Conservation (phyloP, 1,284 basidiomycete genomes). For the Sphagnurus paluster region DNA sequence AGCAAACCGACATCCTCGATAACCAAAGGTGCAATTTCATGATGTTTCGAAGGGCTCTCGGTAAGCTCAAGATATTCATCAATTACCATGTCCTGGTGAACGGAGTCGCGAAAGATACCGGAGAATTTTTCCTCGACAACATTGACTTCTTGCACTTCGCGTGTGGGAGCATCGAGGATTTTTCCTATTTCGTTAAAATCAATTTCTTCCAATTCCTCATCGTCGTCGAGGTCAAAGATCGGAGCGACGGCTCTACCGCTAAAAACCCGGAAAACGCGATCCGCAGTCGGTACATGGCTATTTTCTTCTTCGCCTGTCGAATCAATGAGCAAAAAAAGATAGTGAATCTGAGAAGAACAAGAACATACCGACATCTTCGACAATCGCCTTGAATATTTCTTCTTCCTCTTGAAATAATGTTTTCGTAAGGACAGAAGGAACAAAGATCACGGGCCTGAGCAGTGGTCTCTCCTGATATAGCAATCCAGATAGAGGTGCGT, state of each 20-base stretch:
- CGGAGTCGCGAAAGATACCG: constrained; percentile 31
- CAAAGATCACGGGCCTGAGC: constrained; percentile 64
- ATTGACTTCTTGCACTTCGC: constrained; percentile 16
- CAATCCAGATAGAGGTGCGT: constrained; percentile 54
- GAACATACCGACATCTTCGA: constrained; percentile 52
- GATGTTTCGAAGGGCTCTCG: background rate
- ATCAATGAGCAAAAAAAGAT: background rate
- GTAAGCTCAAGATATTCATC: background rate
- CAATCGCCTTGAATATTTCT: constrained; percentile 59
- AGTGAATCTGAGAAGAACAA: background rate
- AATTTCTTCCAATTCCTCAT: constrained; percentile 53
- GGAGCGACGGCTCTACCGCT: constrained; percentile 32
- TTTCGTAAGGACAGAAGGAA: constrained; percentile 55
- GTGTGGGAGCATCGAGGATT: constrained; percentile 29
- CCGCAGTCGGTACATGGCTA: constrained; percentile 65
- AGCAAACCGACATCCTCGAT: too few species aligned
- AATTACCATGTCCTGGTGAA: background rate
- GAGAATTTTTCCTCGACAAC: constrained; percentile 43
- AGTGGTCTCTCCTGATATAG: constrained; percentile 60
- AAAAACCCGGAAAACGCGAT: constrained; percentile 60
- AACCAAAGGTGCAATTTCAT: background rate
- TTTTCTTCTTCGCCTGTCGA: constrained; percentile 43
- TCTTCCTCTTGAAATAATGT: constrained; percentile 63
- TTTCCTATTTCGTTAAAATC: constrained; percentile 62
- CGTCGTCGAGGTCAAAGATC: constrained; percentile 30